A percentile compares a stretch with the other conserved stretches of the same genome.
Conservation (phyloP, 192 early-diverging fungal species). For the Oehlia diaphana region DNA sequence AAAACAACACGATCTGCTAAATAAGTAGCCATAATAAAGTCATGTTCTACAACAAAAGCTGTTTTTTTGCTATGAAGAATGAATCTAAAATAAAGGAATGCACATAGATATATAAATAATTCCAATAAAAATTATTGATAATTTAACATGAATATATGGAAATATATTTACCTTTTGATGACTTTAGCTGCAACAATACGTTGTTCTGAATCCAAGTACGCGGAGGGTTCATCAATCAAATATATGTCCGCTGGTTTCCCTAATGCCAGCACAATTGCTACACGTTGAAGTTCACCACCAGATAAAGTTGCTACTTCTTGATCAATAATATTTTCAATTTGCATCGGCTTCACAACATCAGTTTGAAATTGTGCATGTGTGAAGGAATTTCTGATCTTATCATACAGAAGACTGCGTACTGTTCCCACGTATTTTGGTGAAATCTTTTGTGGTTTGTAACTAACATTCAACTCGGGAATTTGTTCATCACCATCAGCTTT, state of each 20-base stretch:
- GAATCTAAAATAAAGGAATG: slow-evolving; percentile 46
- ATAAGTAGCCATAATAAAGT: slow-evolving; percentile 99
- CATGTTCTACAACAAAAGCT: slow-evolving; percentile 98
- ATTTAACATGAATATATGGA: not conserved
- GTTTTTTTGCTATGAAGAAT: slow-evolving; percentile 96
- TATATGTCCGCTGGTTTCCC: slow-evolving; percentile 95
- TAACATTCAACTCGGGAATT: slow-evolving; percentile 84
- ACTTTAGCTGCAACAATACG: slow-evolving; percentile 98
- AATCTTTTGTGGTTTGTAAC: slow-evolving; percentile 99
- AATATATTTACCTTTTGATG: slow-evolving; percentile 73
- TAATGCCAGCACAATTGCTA: slow-evolving; percentile 88
- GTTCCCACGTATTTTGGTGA: slow-evolving; percentile 91
- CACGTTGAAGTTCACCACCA: slow-evolving; percentile 99
- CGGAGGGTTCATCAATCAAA: slow-evolving; percentile 96
- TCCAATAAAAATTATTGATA: not conserved
- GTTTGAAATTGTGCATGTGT: slow-evolving; percentile 95
- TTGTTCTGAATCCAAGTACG: slow-evolving; percentile 98
- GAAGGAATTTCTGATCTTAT: slow-evolving; percentile 82
- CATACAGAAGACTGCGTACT: slow-evolving; percentile 88
- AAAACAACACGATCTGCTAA: slow-evolving; percentile 96
- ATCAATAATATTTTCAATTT: slow-evolving; percentile 92
- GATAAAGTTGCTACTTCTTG: slow-evolving; percentile 84
- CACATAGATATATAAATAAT: not conserved
- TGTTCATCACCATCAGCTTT: slow-evolving; percentile 76
- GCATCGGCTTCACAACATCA: slow-evolving; percentile 92